These are phyloP conservation scores for Trichoderma sp. DNA, from an alignment of 2,329 filamentous ascomycete genomes.

Conservation along the genomic window DNA sequence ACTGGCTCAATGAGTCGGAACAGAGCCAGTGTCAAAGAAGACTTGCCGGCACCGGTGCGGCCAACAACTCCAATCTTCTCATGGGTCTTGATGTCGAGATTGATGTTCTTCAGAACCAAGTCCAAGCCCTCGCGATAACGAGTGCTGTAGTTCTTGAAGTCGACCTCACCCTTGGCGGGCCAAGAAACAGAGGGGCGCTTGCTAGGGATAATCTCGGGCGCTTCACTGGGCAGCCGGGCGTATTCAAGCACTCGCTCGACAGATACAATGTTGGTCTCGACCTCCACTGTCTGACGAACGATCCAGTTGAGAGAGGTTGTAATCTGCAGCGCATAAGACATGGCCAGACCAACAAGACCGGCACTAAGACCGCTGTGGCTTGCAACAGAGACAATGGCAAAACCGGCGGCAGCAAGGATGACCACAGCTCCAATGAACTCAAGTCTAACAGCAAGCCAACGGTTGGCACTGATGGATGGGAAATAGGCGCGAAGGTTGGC, in stretches of 20 bases:
- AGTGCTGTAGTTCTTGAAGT: constrained; percentile 92
- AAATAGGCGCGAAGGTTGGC: constrained; percentile 93
- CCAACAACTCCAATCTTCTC: constrained; percentile 99
- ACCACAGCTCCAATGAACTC: constrained; percentile 96
- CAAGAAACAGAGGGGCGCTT: constrained; percentile 85
- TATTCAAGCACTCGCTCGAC: constrained; percentile 98
- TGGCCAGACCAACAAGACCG: constrained; percentile 85
- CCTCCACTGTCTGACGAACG: constrained; percentile 95
- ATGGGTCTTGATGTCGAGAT: constrained; percentile 86
- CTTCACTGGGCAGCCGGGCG: constrained; percentile 85
- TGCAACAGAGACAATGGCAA: constrained; percentile 79
- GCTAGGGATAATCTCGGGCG: constrained; percentile 88
- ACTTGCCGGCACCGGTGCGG: constrained; percentile 94
- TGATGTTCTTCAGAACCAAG: constrained; percentile 90
- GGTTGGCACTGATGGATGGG: constrained; percentile 88
- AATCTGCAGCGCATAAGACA: constrained; percentile 97
- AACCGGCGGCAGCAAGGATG: constrained; percentile 81
- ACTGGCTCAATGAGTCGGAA: constrained; percentile 94
- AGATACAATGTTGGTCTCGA: constrained; percentile 99
- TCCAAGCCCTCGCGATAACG: constrained; percentile 89
- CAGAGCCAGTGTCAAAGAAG: constrained; percentile 84
- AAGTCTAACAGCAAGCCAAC: constrained; percentile 92
- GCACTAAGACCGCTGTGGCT: constrained; percentile 63
- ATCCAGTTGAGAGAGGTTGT: constrained; percentile 99
- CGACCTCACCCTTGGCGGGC: constrained; percentile 85